Evolutionary conservation across 257 asterid species (phyloP).

Genomic region (Rhazya stricta): DNA sequence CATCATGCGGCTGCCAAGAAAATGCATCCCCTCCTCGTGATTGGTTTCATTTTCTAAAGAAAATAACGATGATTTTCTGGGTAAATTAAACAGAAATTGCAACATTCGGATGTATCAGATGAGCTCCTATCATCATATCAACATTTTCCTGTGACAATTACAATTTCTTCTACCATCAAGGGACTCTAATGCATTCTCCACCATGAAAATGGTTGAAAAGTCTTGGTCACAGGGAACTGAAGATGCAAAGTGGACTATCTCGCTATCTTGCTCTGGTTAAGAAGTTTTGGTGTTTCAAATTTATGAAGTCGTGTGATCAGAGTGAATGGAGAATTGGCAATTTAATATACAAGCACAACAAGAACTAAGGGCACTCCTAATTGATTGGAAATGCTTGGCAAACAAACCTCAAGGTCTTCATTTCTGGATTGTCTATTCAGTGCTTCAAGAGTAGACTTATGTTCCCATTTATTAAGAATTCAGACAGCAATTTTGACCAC

Average conservation of each 20-base stretch:
- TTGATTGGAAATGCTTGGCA: background rate
- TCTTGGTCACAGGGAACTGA: background rate
- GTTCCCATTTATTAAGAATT: background rate
- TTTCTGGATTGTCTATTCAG: background rate
- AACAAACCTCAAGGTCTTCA: background rate
- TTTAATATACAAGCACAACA: background rate
- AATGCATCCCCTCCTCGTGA: background rate
- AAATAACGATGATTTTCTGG: background rate
- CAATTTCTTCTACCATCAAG: background rate
- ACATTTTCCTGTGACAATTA: background rate
- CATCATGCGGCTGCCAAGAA: background rate
- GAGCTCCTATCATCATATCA: background rate
- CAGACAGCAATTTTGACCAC: background rate
- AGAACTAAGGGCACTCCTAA: background rate
- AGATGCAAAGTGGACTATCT: background rate
- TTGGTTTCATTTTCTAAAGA: background rate
- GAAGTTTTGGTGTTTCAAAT: background rate
- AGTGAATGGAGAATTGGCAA: too few species aligned
- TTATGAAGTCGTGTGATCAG: background rate
- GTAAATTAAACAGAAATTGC: background rate
- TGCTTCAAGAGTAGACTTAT: background rate
- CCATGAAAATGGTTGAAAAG: background rate
- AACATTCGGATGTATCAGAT: background rate
- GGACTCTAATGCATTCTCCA: background rate
- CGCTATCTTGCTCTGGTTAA: background rate